Conservation (phyloP, 169 alveolate genomes). For the Cryptosporidium viatorum region DNA sequence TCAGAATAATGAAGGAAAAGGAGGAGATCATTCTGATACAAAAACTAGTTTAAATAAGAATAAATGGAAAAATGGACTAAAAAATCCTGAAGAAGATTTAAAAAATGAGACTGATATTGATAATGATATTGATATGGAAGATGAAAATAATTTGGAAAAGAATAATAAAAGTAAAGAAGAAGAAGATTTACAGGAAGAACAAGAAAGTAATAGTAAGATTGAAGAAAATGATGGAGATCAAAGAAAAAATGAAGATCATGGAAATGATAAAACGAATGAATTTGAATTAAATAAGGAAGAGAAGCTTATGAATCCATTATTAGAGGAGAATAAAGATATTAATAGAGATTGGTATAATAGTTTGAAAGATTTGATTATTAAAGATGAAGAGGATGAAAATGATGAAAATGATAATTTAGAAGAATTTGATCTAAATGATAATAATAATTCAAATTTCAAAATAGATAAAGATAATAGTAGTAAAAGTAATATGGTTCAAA, state of each 20-base stretch:
- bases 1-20: conserved; percentile 17
- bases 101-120: not conserved
- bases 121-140: not conserved
- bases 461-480: conserved; percentile 55
- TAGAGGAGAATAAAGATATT: conserved; percentile 66
- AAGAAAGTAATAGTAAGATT: not conserved
- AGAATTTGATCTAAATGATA: conserved; percentile 65
- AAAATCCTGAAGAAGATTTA: conserved; percentile 22
- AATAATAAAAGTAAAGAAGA: not conserved
- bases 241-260: conserved; percentile 61
- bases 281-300: conserved; percentile 79
- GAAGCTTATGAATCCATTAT: conserved; percentile 78
- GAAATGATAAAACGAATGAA: conserved; percentile 77
- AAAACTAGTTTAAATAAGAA: not conserved
- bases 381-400: not conserved
- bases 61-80: conserved; percentile 1
- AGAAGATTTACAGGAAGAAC: conserved; percentile 6
- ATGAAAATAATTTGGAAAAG: not conserved
- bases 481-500: conserved; percentile 57
- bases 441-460: not conserved
- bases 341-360: conserved; percentile 7
- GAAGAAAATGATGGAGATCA: conserved; percentile 24
- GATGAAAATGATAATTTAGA: conserved; percentile 52
- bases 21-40: conserved; percentile 8
- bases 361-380: conserved; percentile 5